Evolutionary conservation across 2,329 filamentous ascomycete species (phyloP).

Genomic region (Emmonsia crescens): DNA sequence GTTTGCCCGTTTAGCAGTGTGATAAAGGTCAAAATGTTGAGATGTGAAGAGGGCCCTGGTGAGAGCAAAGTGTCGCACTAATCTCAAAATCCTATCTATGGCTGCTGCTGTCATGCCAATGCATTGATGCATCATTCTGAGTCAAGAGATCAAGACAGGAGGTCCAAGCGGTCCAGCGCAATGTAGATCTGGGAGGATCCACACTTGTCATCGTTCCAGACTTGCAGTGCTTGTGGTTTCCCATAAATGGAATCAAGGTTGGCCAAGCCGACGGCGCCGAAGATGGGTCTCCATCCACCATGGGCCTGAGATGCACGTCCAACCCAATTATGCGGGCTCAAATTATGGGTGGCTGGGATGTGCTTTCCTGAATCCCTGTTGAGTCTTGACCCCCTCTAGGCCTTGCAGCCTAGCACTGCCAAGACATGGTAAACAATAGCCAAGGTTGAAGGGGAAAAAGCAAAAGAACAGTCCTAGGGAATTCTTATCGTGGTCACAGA

Average conservation of each 20-base stretch:
- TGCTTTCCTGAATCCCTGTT: neutral
- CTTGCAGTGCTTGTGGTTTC: neutral
- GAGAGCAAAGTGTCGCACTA: too few relatives aligned
- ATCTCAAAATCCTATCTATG: too few relatives aligned
- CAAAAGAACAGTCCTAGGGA: neutral
- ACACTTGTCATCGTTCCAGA: neutral
- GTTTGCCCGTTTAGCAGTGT: too few relatives aligned
- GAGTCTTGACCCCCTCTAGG: neutral
- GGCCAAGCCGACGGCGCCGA: neutral
- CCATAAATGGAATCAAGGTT: neutral
- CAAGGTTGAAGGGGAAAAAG: neutral
- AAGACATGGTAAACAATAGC: neutral
- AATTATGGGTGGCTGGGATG: neutral
- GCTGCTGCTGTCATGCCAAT: too few relatives aligned
- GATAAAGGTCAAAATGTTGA: too few relatives aligned
- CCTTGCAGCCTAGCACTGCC: neutral
- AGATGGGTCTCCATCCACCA: neutral
- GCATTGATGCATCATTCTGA: neutral
- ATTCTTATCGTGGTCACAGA: neutral
- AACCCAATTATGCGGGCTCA: neutral
- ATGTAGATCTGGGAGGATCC: neutral
- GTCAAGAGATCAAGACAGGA: neutral
- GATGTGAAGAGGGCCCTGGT: too few relatives aligned
- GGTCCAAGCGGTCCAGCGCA: neutral
- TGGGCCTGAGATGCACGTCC: neutral